These are phyloP conservation scores for Candida qinlingensis DNA, from an alignment of 805 yeast species.

Conservation along the genomic window DNA sequence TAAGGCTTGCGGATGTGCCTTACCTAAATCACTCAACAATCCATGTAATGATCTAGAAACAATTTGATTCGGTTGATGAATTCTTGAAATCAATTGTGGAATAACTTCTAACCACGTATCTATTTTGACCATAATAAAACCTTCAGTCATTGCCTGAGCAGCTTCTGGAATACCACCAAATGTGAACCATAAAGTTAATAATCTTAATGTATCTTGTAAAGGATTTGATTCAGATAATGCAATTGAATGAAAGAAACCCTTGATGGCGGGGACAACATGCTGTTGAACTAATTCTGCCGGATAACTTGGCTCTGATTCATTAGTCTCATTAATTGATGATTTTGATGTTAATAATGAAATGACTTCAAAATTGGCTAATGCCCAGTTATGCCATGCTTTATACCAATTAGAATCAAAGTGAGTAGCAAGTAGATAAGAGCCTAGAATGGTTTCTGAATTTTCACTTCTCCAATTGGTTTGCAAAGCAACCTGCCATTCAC, in stretches of 20 bases:
- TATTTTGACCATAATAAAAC: slow-evolving; percentile 80
- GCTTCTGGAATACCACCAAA: slow-evolving; percentile 94
- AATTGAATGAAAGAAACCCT: slow-evolving; percentile 93
- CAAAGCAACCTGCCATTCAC: slow-evolving; percentile 93
- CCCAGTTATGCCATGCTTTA: slow-evolving; percentile 99
- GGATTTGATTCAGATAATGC: slow-evolving; percentile 83
- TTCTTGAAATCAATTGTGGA: slow-evolving; percentile 93
- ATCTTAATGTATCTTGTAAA: slow-evolving; percentile 84
- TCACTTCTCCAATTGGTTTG: slow-evolving; percentile 76
- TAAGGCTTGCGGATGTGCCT: slow-evolving; percentile 95
- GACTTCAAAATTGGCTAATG: slow-evolving; percentile 94
- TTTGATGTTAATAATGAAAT: slow-evolving; percentile 53
- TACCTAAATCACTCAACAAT: slow-evolving; percentile 79
- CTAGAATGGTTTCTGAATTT: slow-evolving; percentile 76
- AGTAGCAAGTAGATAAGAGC: slow-evolving; percentile 89
- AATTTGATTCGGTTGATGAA: slow-evolving; percentile 87
- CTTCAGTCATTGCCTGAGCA: slow-evolving; percentile 83
- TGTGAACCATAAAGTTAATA: slow-evolving; percentile 90
- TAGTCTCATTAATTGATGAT: slow-evolving; percentile 28
- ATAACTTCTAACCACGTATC: slow-evolving; percentile 95
- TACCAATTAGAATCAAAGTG: slow-evolving; percentile 93
- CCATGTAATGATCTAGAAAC: slow-evolving; percentile 80
- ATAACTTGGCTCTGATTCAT: slow-evolving; percentile 25
- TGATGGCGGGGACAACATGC: slow-evolving; percentile 93
- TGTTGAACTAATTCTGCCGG: slow-evolving; percentile 61